Evolutionary conservation across 768 basidiomycete species (phyloP), one percentile per base, ranked within the genome.

Genomic region (Tricholoma furcatifolium): DNA sequence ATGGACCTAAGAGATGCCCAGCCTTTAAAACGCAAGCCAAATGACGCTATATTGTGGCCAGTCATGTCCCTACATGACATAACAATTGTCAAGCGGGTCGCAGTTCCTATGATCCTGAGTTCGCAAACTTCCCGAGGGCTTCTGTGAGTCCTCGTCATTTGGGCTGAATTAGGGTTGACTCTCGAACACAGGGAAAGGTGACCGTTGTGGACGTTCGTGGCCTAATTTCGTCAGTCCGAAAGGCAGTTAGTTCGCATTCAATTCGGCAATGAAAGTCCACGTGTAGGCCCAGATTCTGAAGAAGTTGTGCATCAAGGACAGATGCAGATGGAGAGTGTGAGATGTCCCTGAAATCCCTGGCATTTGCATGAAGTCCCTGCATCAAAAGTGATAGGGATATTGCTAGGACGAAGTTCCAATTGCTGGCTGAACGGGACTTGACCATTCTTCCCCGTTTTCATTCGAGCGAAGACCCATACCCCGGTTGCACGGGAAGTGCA

Each of bases 1-100:
- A 43, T 18, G 32, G 39, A 21, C 42, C 30, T 20, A 35, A 36
- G 27, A 32, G 11, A 18, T 20, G 24, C 17, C 45, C 9, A 30
- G 43, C 41, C 43, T 56, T 53, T 38, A 30, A 55, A 52, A 53
- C 40, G 40, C 21, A 27, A 10, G 21, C 42, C 1, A 41, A 43
- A 45, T n/a, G 32, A 43, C n/a, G 32, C 43, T 49, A 35, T 45
- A 44, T 27, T 7, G 3, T 36, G 47, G 41, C 20, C 48, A 43
- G 27, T 9, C 15, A 3, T 27, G 27, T 27, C 27, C 40, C 20
- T 34, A 32, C 24, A 27, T 31, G 51, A 38, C 40, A 54, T 45
- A 46, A 35, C 45, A 46, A 36, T 49, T 17, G 54, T 50, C 39
- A 55, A 42, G 35, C n/a, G 14, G 14, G 6, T 30, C 12, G 23